Percentiles rank a stretch among this genome's conserved stretches.
phyloP scores from a whole-genome alignment of 345 rosid genomes.

The Melaleuca alternifolia region DNA sequence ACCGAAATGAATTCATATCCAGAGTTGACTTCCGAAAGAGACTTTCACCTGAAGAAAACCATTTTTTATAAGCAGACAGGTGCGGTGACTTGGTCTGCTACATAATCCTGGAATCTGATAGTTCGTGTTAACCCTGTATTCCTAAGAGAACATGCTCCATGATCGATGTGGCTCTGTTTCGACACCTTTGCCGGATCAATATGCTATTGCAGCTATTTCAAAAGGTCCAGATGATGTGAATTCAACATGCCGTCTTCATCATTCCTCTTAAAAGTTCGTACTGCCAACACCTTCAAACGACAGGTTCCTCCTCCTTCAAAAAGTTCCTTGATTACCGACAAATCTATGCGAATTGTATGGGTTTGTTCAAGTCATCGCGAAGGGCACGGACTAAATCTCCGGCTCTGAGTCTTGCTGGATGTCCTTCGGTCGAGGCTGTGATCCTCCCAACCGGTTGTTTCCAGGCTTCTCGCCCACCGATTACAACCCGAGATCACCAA shows the following conservation, averaged over 20 bases:
- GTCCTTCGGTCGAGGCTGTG: background rate
- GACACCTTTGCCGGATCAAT: background rate
- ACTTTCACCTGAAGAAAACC: background rate
- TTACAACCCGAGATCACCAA: background rate
- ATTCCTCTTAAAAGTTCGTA: background rate
- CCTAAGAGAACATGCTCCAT: background rate
- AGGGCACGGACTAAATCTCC: background rate
- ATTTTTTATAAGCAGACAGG: background rate
- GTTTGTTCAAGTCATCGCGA: too few relatives aligned
- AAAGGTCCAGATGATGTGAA: background rate
- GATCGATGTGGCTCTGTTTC: background rate
- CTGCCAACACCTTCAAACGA: background rate
- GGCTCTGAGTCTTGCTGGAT: background rate
- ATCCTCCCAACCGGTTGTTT: background rate
- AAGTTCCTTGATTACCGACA: too few relatives aligned
- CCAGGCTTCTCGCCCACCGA: background rate
- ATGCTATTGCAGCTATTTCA: background rate
- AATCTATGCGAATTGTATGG: too few relatives aligned
- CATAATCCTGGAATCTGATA: background rate
- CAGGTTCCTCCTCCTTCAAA: background rate
- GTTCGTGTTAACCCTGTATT: background rate
- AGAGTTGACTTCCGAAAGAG: background rate
- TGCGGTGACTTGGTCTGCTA: background rate
- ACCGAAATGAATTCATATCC: background rate
- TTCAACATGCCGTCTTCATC: background rate